Evolutionary conservation across 73 alveolate species (phyloP).

Genomic region (Diophrys sp.): DNA sequence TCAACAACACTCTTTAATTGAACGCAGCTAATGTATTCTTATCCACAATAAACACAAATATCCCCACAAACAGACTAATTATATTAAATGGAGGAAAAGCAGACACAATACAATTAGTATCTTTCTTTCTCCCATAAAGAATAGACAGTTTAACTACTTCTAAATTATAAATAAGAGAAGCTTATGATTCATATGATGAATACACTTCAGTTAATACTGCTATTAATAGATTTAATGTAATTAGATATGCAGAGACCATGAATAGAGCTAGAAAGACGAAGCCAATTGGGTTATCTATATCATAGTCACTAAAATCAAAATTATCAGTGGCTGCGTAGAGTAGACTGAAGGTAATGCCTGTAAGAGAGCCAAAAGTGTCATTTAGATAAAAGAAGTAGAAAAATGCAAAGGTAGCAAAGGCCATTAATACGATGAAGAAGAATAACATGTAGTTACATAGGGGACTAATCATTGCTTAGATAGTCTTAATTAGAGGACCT

Average conservation of each 20-base stretch:
- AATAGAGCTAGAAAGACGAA: neutral
- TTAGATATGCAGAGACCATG: neutral
- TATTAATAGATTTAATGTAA: neutral
- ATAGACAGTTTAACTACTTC: neutral
- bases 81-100: neutral
- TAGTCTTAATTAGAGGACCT: slow-evolving; percentile 18
- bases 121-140: neutral
- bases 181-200: neutral
- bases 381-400: neutral
- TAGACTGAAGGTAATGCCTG: neutral
- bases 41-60: neutral
- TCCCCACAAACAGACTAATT: neutral
- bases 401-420: neutral
- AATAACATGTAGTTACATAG: neutral
- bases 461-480: slow-evolving; percentile 10
- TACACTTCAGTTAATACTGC: neutral
- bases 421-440: neutral
- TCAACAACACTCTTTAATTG: neutral
- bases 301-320: neutral
- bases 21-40: neutral
- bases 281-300: neutral
- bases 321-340: neutral
- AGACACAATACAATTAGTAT: neutral
- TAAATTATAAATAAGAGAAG: neutral
- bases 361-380: neutral